A percentile compares a stretch with the other conserved stretches of the same genome.
Conservation (phyloP, 257 asterid genomes). For the Salvia hispanica region DNA sequence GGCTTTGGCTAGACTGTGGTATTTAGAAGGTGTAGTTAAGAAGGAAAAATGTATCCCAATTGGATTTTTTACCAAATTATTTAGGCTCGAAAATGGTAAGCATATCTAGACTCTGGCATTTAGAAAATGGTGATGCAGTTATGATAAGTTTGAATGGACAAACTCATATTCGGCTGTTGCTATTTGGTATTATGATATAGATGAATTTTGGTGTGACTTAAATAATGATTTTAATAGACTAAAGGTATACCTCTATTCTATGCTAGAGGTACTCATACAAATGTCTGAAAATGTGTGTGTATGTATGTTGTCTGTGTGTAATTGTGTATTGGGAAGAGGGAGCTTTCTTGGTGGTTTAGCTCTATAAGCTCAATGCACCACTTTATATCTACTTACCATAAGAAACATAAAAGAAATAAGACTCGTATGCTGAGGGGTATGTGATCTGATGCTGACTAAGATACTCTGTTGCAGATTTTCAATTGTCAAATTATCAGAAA, state of each 20-base stretch:
- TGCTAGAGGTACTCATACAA: slow-evolving; percentile 2
- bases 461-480: slow-evolving; percentile 52
- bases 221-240: slow-evolving; percentile 1
- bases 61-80: background rate
- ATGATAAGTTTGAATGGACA: background rate
- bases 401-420: too few relatives aligned
- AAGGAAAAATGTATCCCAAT: background rate
- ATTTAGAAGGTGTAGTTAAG: background rate
- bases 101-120: background rate
- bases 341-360: slow-evolving; percentile 1
- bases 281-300: background rate
- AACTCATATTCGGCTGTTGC: background rate
- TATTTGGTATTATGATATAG: background rate
- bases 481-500: slow-evolving; percentile 66
- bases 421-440: background rate
- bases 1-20: background rate
- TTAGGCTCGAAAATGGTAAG: background rate
- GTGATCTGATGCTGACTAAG: slow-evolving; percentile 34
- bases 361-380: background rate
- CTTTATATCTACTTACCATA: background rate
- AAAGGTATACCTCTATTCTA: background rate
- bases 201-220: background rate
- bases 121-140: background rate
- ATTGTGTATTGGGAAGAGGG: slow-evolving; percentile 5
- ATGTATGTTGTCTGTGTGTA: background rate